Conservation (phyloP, 2,329 filamentous ascomycete species). For the Stagonosporopsis cucurbitacearum region DNA sequence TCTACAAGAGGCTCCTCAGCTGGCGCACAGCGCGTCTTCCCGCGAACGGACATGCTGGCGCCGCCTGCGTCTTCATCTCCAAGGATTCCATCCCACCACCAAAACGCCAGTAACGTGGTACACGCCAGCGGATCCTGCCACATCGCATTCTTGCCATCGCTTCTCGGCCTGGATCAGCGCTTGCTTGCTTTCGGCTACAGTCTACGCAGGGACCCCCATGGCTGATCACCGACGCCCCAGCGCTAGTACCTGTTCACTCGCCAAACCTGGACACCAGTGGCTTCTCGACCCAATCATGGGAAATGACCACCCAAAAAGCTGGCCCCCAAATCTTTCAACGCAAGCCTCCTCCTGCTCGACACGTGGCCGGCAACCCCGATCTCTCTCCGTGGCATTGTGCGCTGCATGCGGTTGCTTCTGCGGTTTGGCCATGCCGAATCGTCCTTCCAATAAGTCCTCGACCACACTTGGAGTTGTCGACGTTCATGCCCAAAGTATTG, state of each 20-base stretch:
- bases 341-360: conserved; percentile 10
- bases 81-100: conserved; percentile 28
- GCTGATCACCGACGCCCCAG: conserved; percentile 25
- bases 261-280: conserved; percentile 16
- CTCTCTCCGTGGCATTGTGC: neutral
- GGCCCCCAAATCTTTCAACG: conserved; percentile 7
- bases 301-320: conserved; percentile 7
- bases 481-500: conserved; percentile 1
- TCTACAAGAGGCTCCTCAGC: conserved; percentile 11
- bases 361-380: conserved; percentile 16
- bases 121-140: conserved; percentile 27
- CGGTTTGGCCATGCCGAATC: conserved; percentile 26
- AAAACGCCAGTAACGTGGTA: conserved; percentile 30
- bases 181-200: conserved; percentile 26
- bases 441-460: conserved; percentile 6
- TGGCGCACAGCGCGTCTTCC: conserved; percentile 21
- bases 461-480: neutral
- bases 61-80: conserved; percentile 25
- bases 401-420: conserved; percentile 11
- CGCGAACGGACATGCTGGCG: conserved; percentile 28
- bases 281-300: conserved; percentile 13
- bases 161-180: conserved; percentile 25
- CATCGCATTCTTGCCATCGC: conserved; percentile 23
- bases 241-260: conserved; percentile 20
- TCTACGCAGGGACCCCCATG: conserved; percentile 27